Base-by-base conservation (phyloP, 345 rosid genomes). In the Corchorus capsularis region DNA sequence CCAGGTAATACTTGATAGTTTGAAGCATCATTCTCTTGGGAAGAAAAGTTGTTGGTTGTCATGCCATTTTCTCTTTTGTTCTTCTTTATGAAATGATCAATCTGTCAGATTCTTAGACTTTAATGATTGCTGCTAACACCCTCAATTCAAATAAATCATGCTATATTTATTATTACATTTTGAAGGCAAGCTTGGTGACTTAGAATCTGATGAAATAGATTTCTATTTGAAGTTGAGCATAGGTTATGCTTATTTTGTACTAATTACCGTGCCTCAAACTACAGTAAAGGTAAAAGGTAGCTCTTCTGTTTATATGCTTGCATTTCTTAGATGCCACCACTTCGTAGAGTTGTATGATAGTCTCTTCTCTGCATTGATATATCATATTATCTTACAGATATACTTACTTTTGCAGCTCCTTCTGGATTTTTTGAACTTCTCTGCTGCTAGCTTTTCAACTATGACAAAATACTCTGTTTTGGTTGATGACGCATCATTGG, bases 341-440 rank as follows among this genome's bases (percentile, higher is more conserved):
- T 53, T 32, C 17, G 0, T 0, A 54, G 41, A 32, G n/a, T 22
- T 46, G 13, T 8, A 34, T 56, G 64, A 39, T 70, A 17, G 57
- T 59, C 19, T 15, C 19, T 57, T 41, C 22, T 1, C 69, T 32
- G 47, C 32, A 35, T 41, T 63, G 10, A 61, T n/a, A 6, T 64
- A 14, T 62, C 32, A 34, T 62, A 13, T 20, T 41, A 19, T 64
- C 74, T 71, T 77, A 77, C 49, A 66, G 41, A 45, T 8, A 53
- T 79, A 78, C 77, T 41, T 74, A 63, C 45, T 77, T 71, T 55
- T 88, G 86, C 98, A 96, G 99, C 87, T 93, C 71, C 97, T 96
- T 80, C 79, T 85, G 77, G 92, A 87, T 52, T 80, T 80, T 75
- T 82, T 93, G 75, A 79, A 78, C 74, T 86, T 91, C 81, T 91